These are phyloP conservation scores for Panellus pusillus DNA, from an alignment of 768 basidiomycete genomes.

Conservation along the genomic window DNA sequence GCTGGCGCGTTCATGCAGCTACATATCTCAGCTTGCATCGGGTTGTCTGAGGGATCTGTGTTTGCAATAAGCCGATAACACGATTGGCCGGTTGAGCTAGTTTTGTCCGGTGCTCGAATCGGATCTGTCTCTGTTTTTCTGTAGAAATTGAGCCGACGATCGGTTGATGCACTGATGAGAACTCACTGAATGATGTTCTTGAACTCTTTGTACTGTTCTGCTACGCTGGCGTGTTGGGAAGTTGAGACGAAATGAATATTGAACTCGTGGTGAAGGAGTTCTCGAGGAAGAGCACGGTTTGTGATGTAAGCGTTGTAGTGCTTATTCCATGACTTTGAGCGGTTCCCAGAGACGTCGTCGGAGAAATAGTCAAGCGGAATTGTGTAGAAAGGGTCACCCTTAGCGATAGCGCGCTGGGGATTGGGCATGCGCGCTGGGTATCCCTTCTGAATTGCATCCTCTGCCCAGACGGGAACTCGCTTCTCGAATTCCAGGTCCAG, in stretches of 20 bases:
- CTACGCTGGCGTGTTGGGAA: constrained; percentile 26
- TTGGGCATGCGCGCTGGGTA: constrained; percentile 12
- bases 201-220: constrained; percentile 27
- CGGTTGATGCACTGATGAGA: not conserved
- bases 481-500: not conserved
- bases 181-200: constrained; percentile 16
- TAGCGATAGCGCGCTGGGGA: constrained; percentile 4
- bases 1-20: constrained; percentile 29
- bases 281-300: constrained; percentile 22
- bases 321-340: constrained; percentile 30
- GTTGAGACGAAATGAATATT: constrained; percentile 27
- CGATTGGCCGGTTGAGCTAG: constrained; percentile 10
- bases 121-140: constrained; percentile 8
- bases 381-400: constrained; percentile 2
- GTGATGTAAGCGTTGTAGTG: constrained; percentile 28
- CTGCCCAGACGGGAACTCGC: constrained; percentile 1
- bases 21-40: constrained; percentile 27
- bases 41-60: constrained; percentile 25
- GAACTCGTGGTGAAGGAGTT: constrained; percentile 27
- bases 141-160: not conserved
- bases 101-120: constrained; percentile 13
- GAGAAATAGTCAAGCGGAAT: constrained; percentile 9
- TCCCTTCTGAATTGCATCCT: not conserved
- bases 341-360: constrained; percentile 33
- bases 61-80: constrained; percentile 8